These are phyloP conservation scores for Oryza australiensis DNA, from an alignment of 176 grass and related monocot genomes.

Conservation along the genomic window DNA sequence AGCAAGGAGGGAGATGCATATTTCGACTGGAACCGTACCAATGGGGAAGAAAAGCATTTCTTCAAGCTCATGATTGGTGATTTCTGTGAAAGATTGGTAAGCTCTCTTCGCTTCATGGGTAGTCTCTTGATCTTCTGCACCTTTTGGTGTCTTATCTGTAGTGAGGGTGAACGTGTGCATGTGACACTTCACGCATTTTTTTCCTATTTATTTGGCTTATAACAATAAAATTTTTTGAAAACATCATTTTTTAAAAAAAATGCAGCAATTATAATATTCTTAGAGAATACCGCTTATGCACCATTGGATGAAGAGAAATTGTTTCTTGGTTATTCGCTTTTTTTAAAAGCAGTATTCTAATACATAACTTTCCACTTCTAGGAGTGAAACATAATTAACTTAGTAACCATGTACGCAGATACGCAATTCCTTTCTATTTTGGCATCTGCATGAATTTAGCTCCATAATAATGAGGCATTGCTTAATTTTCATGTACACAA, in stretches of 20 bases:
- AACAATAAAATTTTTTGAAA: too few species aligned
- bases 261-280: too few species aligned
- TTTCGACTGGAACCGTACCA: not conserved
- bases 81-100: not conserved
- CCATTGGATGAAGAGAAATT: not conserved
- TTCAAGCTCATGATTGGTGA: not conserved
- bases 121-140: not conserved
- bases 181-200: too few species aligned
- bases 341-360: too few species aligned
- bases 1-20: not conserved
- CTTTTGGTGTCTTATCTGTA: not conserved
- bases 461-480: not conserved
- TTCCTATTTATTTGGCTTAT: not conserved
- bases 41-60: not conserved
- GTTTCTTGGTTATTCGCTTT: too few species aligned
- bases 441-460: too few species aligned
- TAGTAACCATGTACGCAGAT: not conserved
- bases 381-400: not conserved
- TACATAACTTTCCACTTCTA: not conserved
- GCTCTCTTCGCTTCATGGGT: not conserved
- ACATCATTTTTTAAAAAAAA: too few species aligned
- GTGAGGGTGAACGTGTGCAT: too few species aligned
- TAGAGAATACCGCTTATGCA: too few species aligned
- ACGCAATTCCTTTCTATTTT: not conserved
- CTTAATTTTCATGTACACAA: not conserved